phyloP scores from a whole-genome alignment of 1,139 yeast genomes.

The Suhomyces maxii region DNA sequence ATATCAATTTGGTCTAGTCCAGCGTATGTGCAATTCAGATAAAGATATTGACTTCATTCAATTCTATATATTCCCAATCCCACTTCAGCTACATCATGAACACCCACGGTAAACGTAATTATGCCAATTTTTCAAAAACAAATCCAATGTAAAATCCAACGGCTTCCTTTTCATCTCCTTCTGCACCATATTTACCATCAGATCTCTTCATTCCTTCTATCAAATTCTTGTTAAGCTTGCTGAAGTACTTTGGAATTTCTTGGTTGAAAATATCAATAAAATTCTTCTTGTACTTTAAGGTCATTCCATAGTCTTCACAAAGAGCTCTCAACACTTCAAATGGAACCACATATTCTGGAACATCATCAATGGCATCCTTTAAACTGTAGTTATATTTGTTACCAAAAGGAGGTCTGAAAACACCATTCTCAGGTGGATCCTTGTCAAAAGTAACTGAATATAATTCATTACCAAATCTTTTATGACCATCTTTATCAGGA shows the following conservation, averaged over 20 bases:
- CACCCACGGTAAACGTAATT: neutral
- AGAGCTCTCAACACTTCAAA: conserved; percentile 81
- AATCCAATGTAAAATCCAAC: conserved; percentile 86
- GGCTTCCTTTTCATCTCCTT: conserved; percentile 82
- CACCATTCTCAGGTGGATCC: conserved; percentile 70
- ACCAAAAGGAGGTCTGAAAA: conserved; percentile 77
- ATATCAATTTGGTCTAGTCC: too few species aligned
- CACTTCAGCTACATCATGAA: too few species aligned
- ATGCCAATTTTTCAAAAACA: conserved; percentile 60
- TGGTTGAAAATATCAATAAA: conserved; percentile 82
- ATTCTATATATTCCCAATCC: too few species aligned
- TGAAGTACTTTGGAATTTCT: conserved; percentile 68
- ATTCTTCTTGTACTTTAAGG: conserved; percentile 69
- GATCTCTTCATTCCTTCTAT: conserved; percentile 67
- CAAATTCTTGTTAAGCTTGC: conserved; percentile 60
- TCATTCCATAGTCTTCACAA: conserved; percentile 81
- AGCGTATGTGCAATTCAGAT: too few species aligned
- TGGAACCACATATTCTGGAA: conserved; percentile 97
- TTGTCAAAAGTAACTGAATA: conserved; percentile 79
- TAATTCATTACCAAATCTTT: conserved; percentile 80
- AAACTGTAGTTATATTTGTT: conserved; percentile 78
- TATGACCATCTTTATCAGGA: conserved; percentile 44
- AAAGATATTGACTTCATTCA: too few species aligned
- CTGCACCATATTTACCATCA: conserved; percentile 84
- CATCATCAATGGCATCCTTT: conserved; percentile 93